Base-by-base conservation (phyloP, 192 early-diverging fungal genomes). In the Glomus cerebriforme region DNA sequence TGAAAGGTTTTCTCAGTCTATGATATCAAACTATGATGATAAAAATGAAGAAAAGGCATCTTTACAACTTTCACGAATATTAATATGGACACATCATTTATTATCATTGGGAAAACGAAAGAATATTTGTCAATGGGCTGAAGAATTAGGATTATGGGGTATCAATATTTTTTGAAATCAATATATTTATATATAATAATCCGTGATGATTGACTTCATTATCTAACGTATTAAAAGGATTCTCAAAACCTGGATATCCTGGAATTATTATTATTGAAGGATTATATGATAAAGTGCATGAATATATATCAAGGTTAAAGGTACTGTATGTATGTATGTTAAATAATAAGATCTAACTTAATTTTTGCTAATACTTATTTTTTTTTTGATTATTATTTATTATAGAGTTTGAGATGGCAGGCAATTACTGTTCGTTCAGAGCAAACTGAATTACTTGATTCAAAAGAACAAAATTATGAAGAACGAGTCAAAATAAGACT, bases 141-240 rank as follows among this genome's bases (percentile, higher is more conserved):
- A 66, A 17, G 64, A 66, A 66, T 66, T 66, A 66, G 64, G 31
- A 66, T 19, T 66, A 12, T 66, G 64, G 64, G 64, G 64, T 66
- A 32, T 34, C 4, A 34, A 35, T 1, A 34, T 35, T 17, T 19
- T 35, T 13, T 22, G 7, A 17, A 32, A 65, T 15, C 15, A 29
- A 15, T 31, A 29, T 1, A 27, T 64, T 27, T 64, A 65, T 29
- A 7, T 31, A 64, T 24, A 31, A 9, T 12, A 3, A 35, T 35
- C 1, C 34, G 34, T 8, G 1, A 7, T 8, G 7, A 7, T 39
- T 39, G 9, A 13, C 15, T 31, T 17, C 32, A 15, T 32, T 31
- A 13, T 15, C 32, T 32, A 26, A 10, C 3, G n/a, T 32, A 32
- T 32, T 65, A 27, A 17, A 66, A 66, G 64, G 64, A 19, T 66